A percentile compares a stretch with the other conserved stretches of the same genome.
Conservation (phyloP, 306 rosid species). For the Cotoneaster glaucophyllus region DNA sequence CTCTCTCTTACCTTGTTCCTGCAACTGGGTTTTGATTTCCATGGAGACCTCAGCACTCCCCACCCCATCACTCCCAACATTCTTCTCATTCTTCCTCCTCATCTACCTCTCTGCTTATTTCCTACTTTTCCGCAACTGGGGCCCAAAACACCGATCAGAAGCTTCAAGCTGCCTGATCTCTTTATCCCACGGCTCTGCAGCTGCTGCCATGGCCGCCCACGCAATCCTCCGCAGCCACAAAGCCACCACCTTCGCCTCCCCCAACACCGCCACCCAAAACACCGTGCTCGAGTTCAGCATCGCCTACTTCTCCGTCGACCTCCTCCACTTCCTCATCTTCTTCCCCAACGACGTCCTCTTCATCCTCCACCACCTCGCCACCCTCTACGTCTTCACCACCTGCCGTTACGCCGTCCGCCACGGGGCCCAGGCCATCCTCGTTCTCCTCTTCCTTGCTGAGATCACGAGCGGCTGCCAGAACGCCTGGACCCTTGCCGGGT, state of each 20-base stretch:
- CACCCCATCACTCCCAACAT: constrained; percentile 16
- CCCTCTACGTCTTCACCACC: constrained; percentile 33
- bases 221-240: constrained; percentile 5
- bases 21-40: not conserved
- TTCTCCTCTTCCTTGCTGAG: constrained; percentile 39
- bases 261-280: constrained; percentile 22
- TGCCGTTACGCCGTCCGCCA: constrained; percentile 34
- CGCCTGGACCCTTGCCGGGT: constrained; percentile 30
- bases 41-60: constrained; percentile 24
- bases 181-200: constrained; percentile 43
- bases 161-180: constrained; percentile 47
- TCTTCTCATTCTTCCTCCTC: constrained; percentile 31
- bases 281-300: constrained; percentile 33
- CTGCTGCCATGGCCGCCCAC: constrained; percentile 26
- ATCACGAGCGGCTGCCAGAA: constrained; percentile 46
- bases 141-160: constrained; percentile 24
- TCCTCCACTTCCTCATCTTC: constrained; percentile 32
- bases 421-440: constrained; percentile 35
- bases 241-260: constrained; percentile 23
- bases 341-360: constrained; percentile 34
- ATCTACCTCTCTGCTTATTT: constrained; percentile 26
- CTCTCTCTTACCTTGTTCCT: not conserved
- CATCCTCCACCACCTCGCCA: constrained; percentile 41
- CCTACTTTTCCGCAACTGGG: constrained; percentile 29
- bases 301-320: constrained; percentile 43